phyloP scores from a whole-genome alignment of 306 rosid species.

The Datisca glomerata region DNA sequence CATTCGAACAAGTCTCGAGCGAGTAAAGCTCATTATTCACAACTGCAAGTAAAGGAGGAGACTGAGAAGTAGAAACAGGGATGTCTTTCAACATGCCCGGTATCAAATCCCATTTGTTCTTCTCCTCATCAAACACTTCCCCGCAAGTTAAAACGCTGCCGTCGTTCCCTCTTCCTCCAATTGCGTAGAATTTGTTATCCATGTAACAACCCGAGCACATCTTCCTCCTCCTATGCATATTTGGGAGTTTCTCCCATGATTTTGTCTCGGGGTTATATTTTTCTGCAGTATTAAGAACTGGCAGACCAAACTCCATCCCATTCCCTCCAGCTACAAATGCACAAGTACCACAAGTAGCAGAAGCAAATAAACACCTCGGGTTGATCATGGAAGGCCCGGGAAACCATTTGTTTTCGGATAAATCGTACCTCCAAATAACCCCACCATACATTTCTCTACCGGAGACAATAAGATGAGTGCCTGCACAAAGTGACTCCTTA shows the following conservation, averaged over 20 bases:
- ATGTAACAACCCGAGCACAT: slow-evolving; percentile 68
- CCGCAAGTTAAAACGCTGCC: slow-evolving; percentile 42
- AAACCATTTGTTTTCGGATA: slow-evolving; percentile 38
- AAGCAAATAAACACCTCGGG: slow-evolving; percentile 69
- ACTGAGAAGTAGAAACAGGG: slow-evolving; percentile 17
- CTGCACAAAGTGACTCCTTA: slow-evolving; percentile 69
- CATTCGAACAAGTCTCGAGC: slow-evolving; percentile 43
- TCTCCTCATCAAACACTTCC: slow-evolving; percentile 43
- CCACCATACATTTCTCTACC: slow-evolving; percentile 54
- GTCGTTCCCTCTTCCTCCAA: slow-evolving; percentile 57
- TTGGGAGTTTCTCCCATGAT: slow-evolving; percentile 54
- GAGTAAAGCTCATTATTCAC: slow-evolving; percentile 51
- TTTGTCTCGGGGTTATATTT: slow-evolving; percentile 36
- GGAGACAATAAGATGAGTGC: slow-evolving; percentile 60
- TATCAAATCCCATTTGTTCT: slow-evolving; percentile 45
- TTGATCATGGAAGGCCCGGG: slow-evolving; percentile 63
- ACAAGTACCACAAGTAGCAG: slow-evolving; percentile 46
- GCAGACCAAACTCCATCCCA: slow-evolving; percentile 8
- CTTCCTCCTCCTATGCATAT: slow-evolving; percentile 40
- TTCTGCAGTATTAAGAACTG: slow-evolving; percentile 47
- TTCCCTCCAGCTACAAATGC: slow-evolving; percentile 75
- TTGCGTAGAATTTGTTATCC: slow-evolving; percentile 59
- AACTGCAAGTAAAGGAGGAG: slow-evolving; percentile 78
- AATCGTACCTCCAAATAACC: slow-evolving; percentile 49
- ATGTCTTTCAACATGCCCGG: slow-evolving; percentile 39